Conservation (phyloP, 2,329 filamentous ascomycete genomes). For the Zymoseptoria crescenta region DNA sequence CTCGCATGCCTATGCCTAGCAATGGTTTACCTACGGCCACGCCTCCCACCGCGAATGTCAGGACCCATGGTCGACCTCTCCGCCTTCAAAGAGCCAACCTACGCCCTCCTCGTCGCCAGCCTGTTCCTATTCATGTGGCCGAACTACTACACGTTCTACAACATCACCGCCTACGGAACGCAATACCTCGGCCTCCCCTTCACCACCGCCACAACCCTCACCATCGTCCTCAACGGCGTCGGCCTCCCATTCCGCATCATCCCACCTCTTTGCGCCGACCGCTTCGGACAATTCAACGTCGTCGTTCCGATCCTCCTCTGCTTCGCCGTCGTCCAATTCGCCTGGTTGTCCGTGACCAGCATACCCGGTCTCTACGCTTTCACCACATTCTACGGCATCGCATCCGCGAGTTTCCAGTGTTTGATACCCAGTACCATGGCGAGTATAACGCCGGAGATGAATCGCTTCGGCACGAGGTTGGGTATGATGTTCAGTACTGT, state of each 20-base stretch:
- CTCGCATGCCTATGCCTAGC: slow-evolving; percentile 35
- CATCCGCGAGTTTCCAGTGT: slow-evolving; percentile 39
- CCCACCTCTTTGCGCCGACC: slow-evolving; percentile 48
- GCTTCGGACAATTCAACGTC: slow-evolving; percentile 49
- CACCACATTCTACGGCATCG: slow-evolving; percentile 39
- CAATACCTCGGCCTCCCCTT: slow-evolving; percentile 36
- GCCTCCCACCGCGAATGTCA: slow-evolving; percentile 37
- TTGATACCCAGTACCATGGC: slow-evolving; percentile 38
- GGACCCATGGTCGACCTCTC: slow-evolving; percentile 36
- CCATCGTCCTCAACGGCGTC: slow-evolving; percentile 53
- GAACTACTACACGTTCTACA: slow-evolving; percentile 40
- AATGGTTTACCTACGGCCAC: slow-evolving; percentile 33
- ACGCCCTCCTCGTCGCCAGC: slow-evolving; percentile 30
- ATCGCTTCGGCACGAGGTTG: slow-evolving; percentile 39
- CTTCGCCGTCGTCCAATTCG: slow-evolving; percentile 44
- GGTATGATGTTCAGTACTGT: slow-evolving; percentile 43
- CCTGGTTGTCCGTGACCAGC: slow-evolving; percentile 48
- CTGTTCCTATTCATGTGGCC: slow-evolving; percentile 27
- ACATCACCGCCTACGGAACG: slow-evolving; percentile 33
- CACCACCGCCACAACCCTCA: slow-evolving; percentile 44
- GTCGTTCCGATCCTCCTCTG: slow-evolving; percentile 42
- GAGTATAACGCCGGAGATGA: slow-evolving; percentile 39
- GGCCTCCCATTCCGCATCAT: slow-evolving; percentile 48
- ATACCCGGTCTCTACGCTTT: slow-evolving; percentile 36
- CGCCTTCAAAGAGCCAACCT: slow-evolving; percentile 36